A percentile compares a stretch with the other conserved stretches of the same genome.
phyloP scores from a whole-genome alignment of 192 early-diverging fungal genomes.

The Podila horticola region DNA sequence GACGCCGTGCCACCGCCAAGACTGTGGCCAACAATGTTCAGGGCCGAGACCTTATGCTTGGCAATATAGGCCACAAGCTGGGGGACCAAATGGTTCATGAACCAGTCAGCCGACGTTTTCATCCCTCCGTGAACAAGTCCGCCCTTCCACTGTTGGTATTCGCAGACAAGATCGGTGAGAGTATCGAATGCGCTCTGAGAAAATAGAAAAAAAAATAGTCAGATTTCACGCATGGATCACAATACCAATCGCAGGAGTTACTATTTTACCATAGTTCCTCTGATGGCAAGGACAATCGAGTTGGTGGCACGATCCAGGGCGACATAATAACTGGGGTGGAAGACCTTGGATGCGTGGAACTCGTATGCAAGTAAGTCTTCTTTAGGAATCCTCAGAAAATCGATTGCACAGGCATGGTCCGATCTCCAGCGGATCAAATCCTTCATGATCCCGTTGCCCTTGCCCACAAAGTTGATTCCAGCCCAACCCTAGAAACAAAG shows the following conservation, averaged over 20 bases:
- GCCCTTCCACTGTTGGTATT: conserved; percentile 82
- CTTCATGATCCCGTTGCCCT: conserved; percentile 70
- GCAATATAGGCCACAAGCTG: conserved; percentile 67
- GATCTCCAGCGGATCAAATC: conserved; percentile 74
- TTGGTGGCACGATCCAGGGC: conserved; percentile 69
- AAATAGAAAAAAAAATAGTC: background rate
- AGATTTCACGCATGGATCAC: background rate
- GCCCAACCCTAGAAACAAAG: conserved; percentile 63
- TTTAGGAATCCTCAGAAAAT: conserved; percentile 68
- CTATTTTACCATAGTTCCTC: conserved; percentile 71
- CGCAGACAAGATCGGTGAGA: conserved; percentile 79
- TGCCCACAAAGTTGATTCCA: conserved; percentile 77
- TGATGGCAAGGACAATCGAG: conserved; percentile 72
- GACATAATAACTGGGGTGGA: conserved; percentile 78
- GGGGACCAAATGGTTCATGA: conserved; percentile 73
- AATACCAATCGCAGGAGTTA: background rate
- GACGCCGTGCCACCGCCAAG: conserved; percentile 78
- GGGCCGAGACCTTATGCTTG: conserved; percentile 55
- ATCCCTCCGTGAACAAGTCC: conserved; percentile 82
- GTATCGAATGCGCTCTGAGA: conserved; percentile 75
- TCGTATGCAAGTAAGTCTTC: conserved; percentile 77
- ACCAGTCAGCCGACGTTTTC: conserved; percentile 79
- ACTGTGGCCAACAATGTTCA: conserved; percentile 81
- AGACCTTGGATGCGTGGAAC: conserved; percentile 70
- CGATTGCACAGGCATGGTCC: conserved; percentile 69